Conservation (phyloP, 1,284 basidiomycete genomes). For the Coriolopsis trogii region DNA sequence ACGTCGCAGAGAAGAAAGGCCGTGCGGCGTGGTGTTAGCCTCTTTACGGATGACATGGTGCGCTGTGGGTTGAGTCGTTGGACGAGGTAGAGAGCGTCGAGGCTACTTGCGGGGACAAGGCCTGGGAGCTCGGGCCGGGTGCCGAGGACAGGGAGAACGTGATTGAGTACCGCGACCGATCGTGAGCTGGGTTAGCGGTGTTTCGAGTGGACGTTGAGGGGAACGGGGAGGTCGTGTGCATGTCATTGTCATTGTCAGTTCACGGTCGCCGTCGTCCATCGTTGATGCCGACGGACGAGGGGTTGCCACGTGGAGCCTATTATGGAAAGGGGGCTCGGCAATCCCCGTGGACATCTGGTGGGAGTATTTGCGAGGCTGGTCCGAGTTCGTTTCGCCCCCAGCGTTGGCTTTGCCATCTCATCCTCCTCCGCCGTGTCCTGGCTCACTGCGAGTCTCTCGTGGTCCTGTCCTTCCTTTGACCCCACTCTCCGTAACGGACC, state of each 20-base stretch:
- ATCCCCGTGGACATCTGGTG: conserved; percentile 9
- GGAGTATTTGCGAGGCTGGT: conserved; percentile 17
- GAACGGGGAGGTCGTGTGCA: neutral
- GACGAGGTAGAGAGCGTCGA: no score
- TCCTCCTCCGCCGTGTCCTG: conserved; percentile 23
- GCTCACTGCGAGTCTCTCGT: conserved; percentile 24
- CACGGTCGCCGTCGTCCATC: no score
- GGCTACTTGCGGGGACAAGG: no score
- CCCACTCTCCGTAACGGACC: conserved; percentile 37
- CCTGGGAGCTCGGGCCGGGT: no score
- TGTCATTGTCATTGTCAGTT: no score
- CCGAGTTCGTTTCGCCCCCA: conserved; percentile 14
- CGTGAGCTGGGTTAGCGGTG: neutral
- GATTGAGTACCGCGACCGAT: neutral
- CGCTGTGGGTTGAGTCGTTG: neutral
- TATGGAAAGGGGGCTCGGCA: neutral
- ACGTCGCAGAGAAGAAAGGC: conserved; percentile 82
- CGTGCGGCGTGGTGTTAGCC: conserved; percentile 50
- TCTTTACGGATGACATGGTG: conserved; percentile 35
- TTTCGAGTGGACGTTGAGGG: neutral
- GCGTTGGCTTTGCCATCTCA: conserved; percentile 35
- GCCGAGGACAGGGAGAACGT: no score
- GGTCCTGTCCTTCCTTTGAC: conserved; percentile 41
- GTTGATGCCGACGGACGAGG: neutral
- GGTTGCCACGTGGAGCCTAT: conserved; percentile 1